Conservation (phyloP, 2,329 filamentous ascomycete species). For the Delphinella strobiligena region DNA sequence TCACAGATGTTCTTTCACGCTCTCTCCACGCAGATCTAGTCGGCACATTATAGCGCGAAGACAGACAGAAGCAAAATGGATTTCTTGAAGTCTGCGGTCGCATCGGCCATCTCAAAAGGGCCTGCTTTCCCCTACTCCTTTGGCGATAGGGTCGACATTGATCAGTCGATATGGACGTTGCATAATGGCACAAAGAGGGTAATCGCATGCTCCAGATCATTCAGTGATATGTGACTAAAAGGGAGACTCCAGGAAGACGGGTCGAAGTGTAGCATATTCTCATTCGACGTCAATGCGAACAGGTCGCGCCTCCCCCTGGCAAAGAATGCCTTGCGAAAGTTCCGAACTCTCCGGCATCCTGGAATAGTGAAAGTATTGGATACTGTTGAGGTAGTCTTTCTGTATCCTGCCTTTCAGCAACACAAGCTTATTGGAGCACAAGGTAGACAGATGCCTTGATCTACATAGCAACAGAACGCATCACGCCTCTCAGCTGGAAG, state of each 20-base stretch:
- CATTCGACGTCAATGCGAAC: slow-evolving; percentile 78
- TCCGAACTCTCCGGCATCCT: slow-evolving; percentile 84
- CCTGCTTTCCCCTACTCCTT: slow-evolving; percentile 87
- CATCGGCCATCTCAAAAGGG: slow-evolving; percentile 90
- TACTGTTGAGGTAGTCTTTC: slow-evolving; percentile 64
- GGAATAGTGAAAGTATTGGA: slow-evolving; percentile 91
- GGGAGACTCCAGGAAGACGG: slow-evolving; percentile 71
- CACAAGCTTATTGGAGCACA: slow-evolving; percentile 21
- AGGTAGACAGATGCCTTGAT: slow-evolving; percentile 80
- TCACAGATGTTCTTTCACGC: slow-evolving; percentile 1
- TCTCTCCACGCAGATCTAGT: slow-evolving; percentile 8
- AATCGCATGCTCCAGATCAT: too few species aligned
- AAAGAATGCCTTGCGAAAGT: slow-evolving; percentile 86
- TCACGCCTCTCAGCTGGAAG: slow-evolving; percentile 81
- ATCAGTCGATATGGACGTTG: slow-evolving; percentile 92
- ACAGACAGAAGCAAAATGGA: too few species aligned
- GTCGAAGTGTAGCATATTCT: slow-evolving; percentile 91
- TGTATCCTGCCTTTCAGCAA: slow-evolving; percentile 4
- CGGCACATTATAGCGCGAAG: too few species aligned
- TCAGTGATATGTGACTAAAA: neutral
- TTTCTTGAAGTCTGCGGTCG: slow-evolving; percentile 94
- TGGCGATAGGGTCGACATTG: slow-evolving; percentile 82
- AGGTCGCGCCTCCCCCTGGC: slow-evolving; percentile 73
- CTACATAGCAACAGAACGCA: slow-evolving; percentile 87
- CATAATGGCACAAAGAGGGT: slow-evolving; percentile 89